Base-by-base conservation (phyloP, 495 filamentous ascomycete species). In the Patellaria atrata region DNA sequence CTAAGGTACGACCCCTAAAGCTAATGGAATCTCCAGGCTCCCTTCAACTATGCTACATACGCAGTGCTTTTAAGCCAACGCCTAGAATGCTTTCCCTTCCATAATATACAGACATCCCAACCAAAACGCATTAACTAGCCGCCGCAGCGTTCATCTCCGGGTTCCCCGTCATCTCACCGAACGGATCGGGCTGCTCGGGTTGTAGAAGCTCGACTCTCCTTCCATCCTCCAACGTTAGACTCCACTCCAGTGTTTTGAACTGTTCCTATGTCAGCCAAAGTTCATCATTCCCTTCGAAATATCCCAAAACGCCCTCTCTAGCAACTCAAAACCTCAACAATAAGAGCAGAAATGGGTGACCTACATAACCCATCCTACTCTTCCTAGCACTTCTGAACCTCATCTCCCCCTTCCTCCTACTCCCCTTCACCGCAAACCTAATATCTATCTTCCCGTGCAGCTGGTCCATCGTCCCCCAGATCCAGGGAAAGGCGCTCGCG, bases 231-330 rank as follows among this genome's bases (percentile, higher is more conserved):
- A 79, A 76, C 17, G 72, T 94, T n/a, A 94, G 87, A 58, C 84
- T 92, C 57, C 94, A 94, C 62, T 97, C 94, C 64, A 86, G 82
- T 56, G 89, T 97, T 45, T 86, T 84, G 50, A 94, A 94, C 65
- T 77, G 68, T 49, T 89, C 89, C 56, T 32, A 25, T 15, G 13
- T 40, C 21, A 35, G 10, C 18, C 23, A 30, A 13, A 0, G 25
- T 1, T 18, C 8, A 37, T 8, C 9, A 8, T 13, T 15, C 24
- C 28, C 15, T n/a, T 21, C 12, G 17, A 20, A 16, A n/a, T 17
- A n/a, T 19, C 21, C 18, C 7, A 0, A 15, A 10, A 39, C 17
- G 6, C 10, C 25, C 13, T 4, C 22, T 1, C 33, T 2, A 27
- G n/a, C 10, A 26, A 1, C 13, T 10, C 23, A 26, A 24, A 18